Conservation (phyloP, 2,329 filamentous ascomycete genomes). For the Fonsecaea pedrosoi region DNA sequence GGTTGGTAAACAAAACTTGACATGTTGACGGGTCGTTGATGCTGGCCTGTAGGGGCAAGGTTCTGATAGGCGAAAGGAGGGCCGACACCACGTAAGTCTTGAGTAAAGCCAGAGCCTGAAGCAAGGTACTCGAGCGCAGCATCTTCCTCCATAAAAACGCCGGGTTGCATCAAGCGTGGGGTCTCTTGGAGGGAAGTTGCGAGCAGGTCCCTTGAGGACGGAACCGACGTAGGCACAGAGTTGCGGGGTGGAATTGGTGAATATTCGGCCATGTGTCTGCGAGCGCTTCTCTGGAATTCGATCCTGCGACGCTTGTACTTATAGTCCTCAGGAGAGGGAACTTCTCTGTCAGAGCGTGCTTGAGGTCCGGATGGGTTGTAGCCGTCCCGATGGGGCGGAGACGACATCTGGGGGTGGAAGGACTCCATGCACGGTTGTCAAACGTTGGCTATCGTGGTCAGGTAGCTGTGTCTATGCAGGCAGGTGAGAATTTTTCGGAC, state of each 20-base stretch:
- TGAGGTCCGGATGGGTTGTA: conserved; percentile 27
- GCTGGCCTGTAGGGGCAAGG: neutral
- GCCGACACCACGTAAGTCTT: conserved; percentile 27
- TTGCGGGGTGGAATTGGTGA: conserved; percentile 6
- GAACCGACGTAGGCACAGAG: neutral
- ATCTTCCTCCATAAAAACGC: conserved; percentile 28
- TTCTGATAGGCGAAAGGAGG: conserved; percentile 8
- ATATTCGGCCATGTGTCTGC: conserved; percentile 24
- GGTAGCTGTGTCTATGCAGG: neutral
- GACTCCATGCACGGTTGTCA: conserved; percentile 23
- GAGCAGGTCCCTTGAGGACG: neutral
- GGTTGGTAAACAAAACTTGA: conserved; percentile 19
- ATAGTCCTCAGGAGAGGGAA: conserved; percentile 21
- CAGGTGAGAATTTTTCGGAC: neutral
- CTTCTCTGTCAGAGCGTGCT: conserved; percentile 29
- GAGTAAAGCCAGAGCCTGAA: conserved; percentile 27
- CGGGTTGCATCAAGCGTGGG: conserved; percentile 2
- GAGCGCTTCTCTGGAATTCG: conserved; percentile 17
- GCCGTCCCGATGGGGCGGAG: conserved; percentile 29
- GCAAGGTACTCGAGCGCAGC: conserved; percentile 29
- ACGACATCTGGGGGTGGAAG: conserved; percentile 24
- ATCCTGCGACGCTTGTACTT: conserved; percentile 34
- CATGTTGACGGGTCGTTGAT: conserved; percentile 13
- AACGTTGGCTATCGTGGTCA: conserved; percentile 1
- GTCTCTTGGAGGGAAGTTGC: neutral